These are phyloP conservation scores for Paramecium primaurelia DNA, from an alignment of 73 alveolate genomes.

Conservation along the genomic window DNA sequence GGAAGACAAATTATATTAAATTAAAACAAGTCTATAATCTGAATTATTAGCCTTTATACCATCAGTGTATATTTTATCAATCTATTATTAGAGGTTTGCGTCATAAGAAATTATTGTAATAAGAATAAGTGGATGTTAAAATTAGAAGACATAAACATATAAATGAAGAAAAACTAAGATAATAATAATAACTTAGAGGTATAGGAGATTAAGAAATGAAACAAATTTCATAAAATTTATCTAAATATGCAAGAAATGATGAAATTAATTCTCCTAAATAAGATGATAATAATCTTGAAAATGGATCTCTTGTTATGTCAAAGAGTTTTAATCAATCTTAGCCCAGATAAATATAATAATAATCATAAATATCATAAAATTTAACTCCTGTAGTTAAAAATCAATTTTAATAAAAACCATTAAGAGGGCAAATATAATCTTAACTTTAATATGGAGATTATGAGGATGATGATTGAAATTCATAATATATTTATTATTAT, in stretches of 20 bases:
- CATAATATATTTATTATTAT: neutral
- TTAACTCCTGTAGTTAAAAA: neutral
- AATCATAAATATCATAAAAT: neutral
- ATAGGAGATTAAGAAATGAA: neutral
- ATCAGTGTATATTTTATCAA: neutral
- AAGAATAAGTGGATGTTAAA: neutral
- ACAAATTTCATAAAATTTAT: neutral
- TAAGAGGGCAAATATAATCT: neutral
- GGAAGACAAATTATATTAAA: neutral
- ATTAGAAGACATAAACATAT: neutral
- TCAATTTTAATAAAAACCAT: neutral
- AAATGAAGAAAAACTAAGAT: neutral
- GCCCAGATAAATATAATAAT: neutral
- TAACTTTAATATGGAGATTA: neutral
- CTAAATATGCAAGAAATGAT: neutral
- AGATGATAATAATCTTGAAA: neutral
- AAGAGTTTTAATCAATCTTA: neutral
- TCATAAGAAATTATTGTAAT: neutral
- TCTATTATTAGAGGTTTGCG: neutral
- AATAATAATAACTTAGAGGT: neutral
- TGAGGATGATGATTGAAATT: neutral
- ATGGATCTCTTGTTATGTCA: neutral
- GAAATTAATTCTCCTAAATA: neutral
- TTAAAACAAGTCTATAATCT: neutral
- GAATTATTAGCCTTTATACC: neutral